Conservation (phyloP, 78 protist species). For the Monocercomonoides exilis region DNA sequence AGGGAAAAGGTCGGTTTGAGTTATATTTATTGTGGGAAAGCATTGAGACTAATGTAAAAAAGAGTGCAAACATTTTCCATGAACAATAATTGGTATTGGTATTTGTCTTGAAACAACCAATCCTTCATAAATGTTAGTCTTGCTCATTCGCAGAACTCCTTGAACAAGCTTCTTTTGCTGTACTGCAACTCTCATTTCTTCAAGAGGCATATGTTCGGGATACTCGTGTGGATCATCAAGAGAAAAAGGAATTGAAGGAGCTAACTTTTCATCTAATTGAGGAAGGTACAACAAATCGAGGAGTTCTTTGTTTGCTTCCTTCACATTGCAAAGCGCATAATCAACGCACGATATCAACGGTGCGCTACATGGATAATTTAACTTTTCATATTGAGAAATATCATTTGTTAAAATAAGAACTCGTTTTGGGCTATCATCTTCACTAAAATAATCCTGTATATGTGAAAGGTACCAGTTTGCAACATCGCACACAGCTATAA, state of each 20-base stretch:
- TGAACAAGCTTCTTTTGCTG: not conserved
- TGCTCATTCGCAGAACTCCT: not conserved
- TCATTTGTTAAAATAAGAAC: no score
- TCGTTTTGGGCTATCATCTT: not conserved
- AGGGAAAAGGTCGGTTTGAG: not conserved
- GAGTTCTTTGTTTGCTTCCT: not conserved
- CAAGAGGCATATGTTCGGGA: not conserved
- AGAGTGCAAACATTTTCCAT: not conserved
- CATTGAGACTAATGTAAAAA: slow-evolving; percentile 3
- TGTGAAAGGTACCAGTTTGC: slow-evolving; percentile 4
- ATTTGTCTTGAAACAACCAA: not conserved
- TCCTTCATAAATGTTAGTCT: not conserved
- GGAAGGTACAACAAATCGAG: not conserved
- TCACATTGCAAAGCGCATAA: not conserved
- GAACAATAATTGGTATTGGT: not conserved
- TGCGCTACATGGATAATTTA: no score
- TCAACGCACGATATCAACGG: not conserved
- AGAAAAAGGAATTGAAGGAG: not conserved
- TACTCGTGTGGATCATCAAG: not conserved
- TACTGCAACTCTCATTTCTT: not conserved
- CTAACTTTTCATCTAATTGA: not conserved
- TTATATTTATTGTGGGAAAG: not conserved
- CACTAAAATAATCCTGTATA: not conserved
- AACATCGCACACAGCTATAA: slow-evolving; percentile 7
- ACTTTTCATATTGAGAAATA: no score